Evolutionary conservation across 441 rosid species (phyloP).

Genomic region (Cnidoscolus chayamansa): DNA sequence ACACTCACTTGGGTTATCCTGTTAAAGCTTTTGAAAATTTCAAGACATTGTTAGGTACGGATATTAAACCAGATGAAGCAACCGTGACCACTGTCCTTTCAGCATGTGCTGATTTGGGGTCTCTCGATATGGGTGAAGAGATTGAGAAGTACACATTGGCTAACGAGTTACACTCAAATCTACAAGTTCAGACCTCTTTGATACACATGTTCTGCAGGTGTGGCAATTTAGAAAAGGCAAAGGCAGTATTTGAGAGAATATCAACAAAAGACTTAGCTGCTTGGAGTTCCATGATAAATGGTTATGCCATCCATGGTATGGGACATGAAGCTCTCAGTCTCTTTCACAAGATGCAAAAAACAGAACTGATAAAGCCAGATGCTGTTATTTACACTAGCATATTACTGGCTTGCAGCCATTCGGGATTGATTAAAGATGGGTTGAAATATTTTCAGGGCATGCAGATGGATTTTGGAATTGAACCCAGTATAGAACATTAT

Average conservation of each 20-base stretch:
- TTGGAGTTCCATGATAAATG: conserved; percentile 70
- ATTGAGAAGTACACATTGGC: conserved; percentile 54
- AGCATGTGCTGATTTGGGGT: conserved; percentile 68
- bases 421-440: conserved; percentile 60
- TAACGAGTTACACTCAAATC: conserved; percentile 42
- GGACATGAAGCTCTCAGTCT: conserved; percentile 35
- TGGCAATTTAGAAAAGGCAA: conserved; percentile 52
- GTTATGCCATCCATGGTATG: conserved; percentile 67
- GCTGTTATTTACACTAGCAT: conserved; percentile 43
- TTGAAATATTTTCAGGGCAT: conserved; percentile 54
- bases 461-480: conserved; percentile 50
- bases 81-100: conserved; percentile 61
- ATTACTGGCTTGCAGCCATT: conserved; percentile 73
- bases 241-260: conserved; percentile 45
- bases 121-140: conserved; percentile 53
- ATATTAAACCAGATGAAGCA: conserved; percentile 55
- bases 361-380: conserved; percentile 31
- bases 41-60: conserved; percentile 41
- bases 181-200: conserved; percentile 41
- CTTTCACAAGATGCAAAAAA: conserved; percentile 29
- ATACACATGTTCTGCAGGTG: conserved; percentile 78
- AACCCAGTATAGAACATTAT: conserved; percentile 72
- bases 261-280: conserved; percentile 41
- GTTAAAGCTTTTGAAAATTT: conserved; percentile 56
- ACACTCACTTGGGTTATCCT: conserved; percentile 40